These are phyloP conservation scores for Platanthera zijinensis DNA, from an alignment of 106 monocot species.

Conservation along the genomic window DNA sequence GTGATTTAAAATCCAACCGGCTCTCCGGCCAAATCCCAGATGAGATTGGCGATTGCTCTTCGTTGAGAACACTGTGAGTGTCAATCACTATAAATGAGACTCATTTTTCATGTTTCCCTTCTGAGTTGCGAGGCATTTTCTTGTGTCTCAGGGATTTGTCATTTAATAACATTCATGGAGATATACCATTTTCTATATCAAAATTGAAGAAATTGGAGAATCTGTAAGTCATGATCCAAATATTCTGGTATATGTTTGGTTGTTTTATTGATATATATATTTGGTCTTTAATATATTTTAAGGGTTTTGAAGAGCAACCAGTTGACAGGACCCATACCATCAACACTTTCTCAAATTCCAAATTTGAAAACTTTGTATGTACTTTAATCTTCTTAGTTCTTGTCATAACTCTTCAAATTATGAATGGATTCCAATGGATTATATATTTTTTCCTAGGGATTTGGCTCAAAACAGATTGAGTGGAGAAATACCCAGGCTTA, in stretches of 20 bases:
- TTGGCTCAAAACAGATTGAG: constrained; percentile 85
- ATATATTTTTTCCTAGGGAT: constrained; percentile 38
- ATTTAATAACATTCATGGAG: constrained; percentile 79
- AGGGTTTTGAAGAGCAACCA: constrained; percentile 89
- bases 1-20: constrained; percentile 67
- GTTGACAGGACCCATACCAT: constrained; percentile 78
- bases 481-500: constrained; percentile 88
- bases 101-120: not conserved
- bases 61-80: constrained; percentile 58
- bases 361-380: constrained; percentile 86
- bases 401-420: not conserved
- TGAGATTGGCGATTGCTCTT: constrained; percentile 92
- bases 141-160: constrained; percentile 59
- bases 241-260: not conserved
- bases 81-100: not conserved
- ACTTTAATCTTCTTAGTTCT: not conserved
- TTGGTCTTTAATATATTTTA: not conserved
- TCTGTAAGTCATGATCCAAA: constrained; percentile 36
- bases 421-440: not conserved
- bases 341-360: constrained; percentile 91
- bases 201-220: constrained; percentile 79
- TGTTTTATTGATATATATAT: not conserved
- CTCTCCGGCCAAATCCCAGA: constrained; percentile 91
- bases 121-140: not conserved
- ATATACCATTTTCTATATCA: constrained; percentile 91